Base-by-base conservation (phyloP, 371 early-diverging fungal species). In the Lichtheimia ornata region DNA sequence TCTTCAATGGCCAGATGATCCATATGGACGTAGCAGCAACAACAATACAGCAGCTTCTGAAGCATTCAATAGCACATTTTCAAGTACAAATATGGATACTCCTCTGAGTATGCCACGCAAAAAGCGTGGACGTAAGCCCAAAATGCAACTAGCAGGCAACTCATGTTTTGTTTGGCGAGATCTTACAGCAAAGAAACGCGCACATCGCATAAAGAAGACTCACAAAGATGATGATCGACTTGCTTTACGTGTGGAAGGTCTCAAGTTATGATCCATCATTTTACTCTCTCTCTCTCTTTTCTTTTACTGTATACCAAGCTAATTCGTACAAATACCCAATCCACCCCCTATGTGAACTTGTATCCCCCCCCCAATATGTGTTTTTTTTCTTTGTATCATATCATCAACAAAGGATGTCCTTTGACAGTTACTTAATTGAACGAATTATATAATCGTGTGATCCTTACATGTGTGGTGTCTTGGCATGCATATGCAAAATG, bases 81-180 rank as follows among this genome's bases (percentile, higher is more conserved):
- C 76, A 15, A 69, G 59, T 41, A 74, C 76, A 4, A 66, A 62
- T 25, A 72, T 73, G 76, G 73, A 81, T 50, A 70, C 62, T 44
- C 66, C 73, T 13, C 42, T 81, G 12, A 69, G 69, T 57, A 81
- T 74, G 53, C 81, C 81, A 4, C 75, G 70, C 56, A 75, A 75
- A 53, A 81, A 77, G 50, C 68, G 81, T 50, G 81, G 81, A 4
- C 65, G 81, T 18, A 81, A 77, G 58, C 77, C 81, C 4, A 81
- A 81, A 47, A 70, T 69, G 53, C 73, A 75, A 53, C 45, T 81
- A 4, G 76, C 67, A 11, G 81, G 81, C 20, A 81, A 81, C 44
- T 74, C 72, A 4, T 81, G 81, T 51, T 81, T 77, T 63, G 81
- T 81, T 45, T 81, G 81, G 81, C 64, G 75, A 25, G 78, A 78